Percentiles rank a stretch among this genome's conserved stretches.
phyloP scores from a whole-genome alignment of 306 rosid species.

The Cucurbita pepo region DNA sequence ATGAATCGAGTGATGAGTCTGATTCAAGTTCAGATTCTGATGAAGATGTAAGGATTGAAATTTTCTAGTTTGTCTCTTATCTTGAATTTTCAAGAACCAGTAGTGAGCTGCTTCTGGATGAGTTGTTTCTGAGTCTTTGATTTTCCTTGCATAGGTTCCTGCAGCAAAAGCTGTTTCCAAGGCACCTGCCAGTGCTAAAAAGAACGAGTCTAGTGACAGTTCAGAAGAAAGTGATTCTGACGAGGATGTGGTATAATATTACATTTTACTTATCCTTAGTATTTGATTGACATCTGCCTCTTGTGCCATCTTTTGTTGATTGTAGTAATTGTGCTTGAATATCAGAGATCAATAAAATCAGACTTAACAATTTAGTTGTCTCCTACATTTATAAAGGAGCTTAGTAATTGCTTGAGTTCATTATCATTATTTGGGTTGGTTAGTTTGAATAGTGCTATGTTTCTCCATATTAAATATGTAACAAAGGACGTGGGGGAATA shows the following conservation, averaged over 20 bases:
- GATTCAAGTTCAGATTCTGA: conserved; percentile 34
- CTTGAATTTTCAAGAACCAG: background rate
- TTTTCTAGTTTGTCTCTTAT: background rate
- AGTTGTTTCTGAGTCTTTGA: background rate
- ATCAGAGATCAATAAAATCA: background rate
- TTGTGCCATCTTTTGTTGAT: background rate
- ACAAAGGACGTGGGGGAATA: background rate
- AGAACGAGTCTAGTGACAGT: conserved; percentile 21
- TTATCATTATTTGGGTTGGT: background rate
- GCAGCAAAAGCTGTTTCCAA: conserved; percentile 8
- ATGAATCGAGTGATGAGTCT: conserved; percentile 7
- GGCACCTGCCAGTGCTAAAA: conserved; percentile 15
- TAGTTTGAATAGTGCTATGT: too few relatives aligned
- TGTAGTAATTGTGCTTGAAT: background rate
- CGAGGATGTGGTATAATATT: background rate
- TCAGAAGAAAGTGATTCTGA: conserved; percentile 10
- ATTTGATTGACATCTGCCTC: background rate
- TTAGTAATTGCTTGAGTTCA: background rate
- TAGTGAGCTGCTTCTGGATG: background rate
- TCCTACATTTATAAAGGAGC: background rate
- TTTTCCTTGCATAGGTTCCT: background rate
- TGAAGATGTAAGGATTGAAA: conserved; percentile 18
- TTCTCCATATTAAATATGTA: background rate
- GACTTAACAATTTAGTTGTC: background rate
- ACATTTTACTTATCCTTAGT: background rate